phyloP scores from a whole-genome alignment of 805 yeast species.

The Metschnikowia orientalis region DNA sequence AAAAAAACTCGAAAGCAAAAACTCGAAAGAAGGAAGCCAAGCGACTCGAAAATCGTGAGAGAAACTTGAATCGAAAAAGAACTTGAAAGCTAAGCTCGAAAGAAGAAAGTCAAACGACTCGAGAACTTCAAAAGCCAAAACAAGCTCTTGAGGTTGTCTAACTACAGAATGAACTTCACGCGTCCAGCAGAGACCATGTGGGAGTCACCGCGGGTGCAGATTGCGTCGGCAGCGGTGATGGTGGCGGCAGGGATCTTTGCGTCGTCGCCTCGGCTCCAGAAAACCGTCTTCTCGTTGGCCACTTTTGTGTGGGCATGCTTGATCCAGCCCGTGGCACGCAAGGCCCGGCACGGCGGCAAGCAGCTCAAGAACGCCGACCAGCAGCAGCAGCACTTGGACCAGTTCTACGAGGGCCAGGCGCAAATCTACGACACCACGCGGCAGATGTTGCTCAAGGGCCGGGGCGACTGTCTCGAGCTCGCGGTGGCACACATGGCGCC shows the following conservation, averaged over 20 bases:
- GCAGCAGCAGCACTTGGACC: conserved; percentile 58
- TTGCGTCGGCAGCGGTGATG: neutral
- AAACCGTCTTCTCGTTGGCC: conserved; percentile 22
- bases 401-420: conserved; percentile 74
- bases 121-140: no score
- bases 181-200: neutral
- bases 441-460: conserved; percentile 60
- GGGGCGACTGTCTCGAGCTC: conserved; percentile 57
- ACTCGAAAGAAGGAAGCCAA: no score
- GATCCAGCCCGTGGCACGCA: conserved; percentile 49
- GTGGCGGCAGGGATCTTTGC: neutral
- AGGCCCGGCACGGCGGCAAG: conserved; percentile 20
- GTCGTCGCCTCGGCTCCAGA: neutral
- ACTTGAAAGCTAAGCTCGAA: no score
- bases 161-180: neutral
- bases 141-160: no score
- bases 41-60: no score
- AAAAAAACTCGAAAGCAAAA: no score
- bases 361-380: conserved; percentile 16
- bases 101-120: no score
- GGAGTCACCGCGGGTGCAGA: neutral
- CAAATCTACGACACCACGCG: conserved; percentile 72
- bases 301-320: conserved; percentile 50
- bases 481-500: conserved; percentile 51
- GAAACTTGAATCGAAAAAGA: no score